These are phyloP conservation scores for Amniculicola lignicola DNA, from an alignment of 495 filamentous ascomycete species.

Conservation along the genomic window DNA sequence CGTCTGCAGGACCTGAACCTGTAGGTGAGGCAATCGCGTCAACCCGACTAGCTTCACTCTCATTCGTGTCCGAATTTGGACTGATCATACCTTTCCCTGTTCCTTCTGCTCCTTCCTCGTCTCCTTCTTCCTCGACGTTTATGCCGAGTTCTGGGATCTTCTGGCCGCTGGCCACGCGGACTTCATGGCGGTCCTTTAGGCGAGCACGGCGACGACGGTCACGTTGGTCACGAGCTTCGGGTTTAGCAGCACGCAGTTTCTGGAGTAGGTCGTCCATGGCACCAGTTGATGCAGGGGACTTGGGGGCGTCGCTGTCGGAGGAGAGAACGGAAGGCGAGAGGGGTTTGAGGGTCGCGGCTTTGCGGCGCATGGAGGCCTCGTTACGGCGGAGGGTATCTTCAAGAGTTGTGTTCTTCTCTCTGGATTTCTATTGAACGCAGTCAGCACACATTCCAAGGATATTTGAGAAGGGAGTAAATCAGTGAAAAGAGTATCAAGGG, in stretches of 20 bases:
- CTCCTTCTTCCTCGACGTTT: slow-evolving; percentile 41
- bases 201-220: slow-evolving; percentile 83
- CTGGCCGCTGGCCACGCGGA: slow-evolving; percentile 85
- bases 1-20: slow-evolving; percentile 42
- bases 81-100: slow-evolving; percentile 19
- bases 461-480: too few relatives aligned
- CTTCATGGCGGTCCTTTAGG: slow-evolving; percentile 85
- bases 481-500: too few relatives aligned
- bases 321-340: slow-evolving; percentile 42
- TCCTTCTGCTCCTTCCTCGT: slow-evolving; percentile 44
- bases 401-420: slow-evolving; percentile 80
- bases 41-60: slow-evolving; percentile 18
- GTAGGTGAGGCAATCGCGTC: slow-evolving; percentile 30
- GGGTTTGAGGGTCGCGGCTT: slow-evolving; percentile 64
- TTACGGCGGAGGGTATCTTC: slow-evolving; percentile 82
- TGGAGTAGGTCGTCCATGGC: slow-evolving; percentile 97
- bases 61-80: slow-evolving; percentile 20
- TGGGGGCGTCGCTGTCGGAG: slow-evolving; percentile 46
- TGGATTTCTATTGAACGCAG: slow-evolving; percentile 61
- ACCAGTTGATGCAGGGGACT: slow-evolving; percentile 74
- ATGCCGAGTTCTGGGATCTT: slow-evolving; percentile 64
- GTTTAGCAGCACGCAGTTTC: slow-evolving; percentile 90
- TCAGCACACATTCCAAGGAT: background rate
- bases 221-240: slow-evolving; percentile 79
- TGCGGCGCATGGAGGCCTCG: slow-evolving; percentile 87